phyloP scores from a whole-genome alignment of 164 flowering plant genomes.

The Umbilicus rupestris region DNA sequence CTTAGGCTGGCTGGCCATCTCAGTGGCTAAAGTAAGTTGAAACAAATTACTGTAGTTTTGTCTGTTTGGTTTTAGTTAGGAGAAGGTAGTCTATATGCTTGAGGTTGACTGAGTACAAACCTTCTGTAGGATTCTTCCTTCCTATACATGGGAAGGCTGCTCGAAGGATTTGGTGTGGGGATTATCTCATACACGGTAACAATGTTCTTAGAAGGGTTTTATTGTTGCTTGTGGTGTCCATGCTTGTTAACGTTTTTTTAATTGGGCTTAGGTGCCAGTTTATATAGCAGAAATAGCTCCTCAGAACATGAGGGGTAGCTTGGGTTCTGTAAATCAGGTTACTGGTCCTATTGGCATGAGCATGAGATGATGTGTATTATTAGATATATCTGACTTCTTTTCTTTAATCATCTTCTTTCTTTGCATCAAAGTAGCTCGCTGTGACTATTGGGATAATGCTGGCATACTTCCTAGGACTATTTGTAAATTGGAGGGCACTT shows the following conservation, averaged over 20 bases:
- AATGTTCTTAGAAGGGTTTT: not conserved
- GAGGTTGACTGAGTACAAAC: not conserved
- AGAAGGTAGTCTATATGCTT: not conserved
- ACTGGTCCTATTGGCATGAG: not conserved
- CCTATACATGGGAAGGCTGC: slow-evolving; percentile 62
- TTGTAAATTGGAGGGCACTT: slow-evolving; percentile 66
- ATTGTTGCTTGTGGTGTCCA: not conserved
- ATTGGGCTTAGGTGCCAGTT: slow-evolving; percentile 54
- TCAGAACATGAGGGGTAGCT: slow-evolving; percentile 60
- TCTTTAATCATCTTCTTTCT: not conserved
- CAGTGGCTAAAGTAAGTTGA: slow-evolving; percentile 55
- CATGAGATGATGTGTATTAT: not conserved
- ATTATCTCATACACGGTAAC: slow-evolving; percentile 58
- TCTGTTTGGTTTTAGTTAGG: not conserved
- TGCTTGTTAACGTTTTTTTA: not conserved
- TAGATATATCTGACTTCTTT: not conserved
- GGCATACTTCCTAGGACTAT: slow-evolving; percentile 74
- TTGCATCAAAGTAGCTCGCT: slow-evolving; percentile 42
- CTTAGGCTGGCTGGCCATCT: slow-evolving; percentile 75
- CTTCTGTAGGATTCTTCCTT: slow-evolving; percentile 50
- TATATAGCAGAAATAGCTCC: slow-evolving; percentile 91
- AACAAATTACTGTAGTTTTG: not conserved
- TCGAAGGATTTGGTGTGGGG: slow-evolving; percentile 79
- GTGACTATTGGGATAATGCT: slow-evolving; percentile 78
- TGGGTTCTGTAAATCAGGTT: slow-evolving; percentile 74